Percentiles rank a stretch among this genome's conserved stretches.
phyloP scores from a whole-genome alignment of 176 grass and related monocot species.

The Oryza australiensis region DNA sequence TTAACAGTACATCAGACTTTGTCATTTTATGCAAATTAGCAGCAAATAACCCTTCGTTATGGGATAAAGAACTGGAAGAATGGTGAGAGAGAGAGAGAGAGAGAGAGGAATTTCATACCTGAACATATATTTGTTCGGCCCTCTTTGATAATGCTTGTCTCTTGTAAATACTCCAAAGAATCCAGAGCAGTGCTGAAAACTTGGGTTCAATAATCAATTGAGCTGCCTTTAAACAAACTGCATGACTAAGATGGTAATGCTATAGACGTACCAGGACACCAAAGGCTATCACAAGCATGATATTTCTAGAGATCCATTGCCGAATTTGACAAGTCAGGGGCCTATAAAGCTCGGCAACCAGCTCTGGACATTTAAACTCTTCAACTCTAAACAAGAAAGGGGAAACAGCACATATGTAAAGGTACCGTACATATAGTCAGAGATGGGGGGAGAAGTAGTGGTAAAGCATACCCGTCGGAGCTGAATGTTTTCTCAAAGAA shows the following conservation, averaged over 20 bases:
- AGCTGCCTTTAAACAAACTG: neutral
- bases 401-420: neutral
- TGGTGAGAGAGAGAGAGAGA: neutral
- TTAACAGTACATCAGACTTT: neutral
- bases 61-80: neutral
- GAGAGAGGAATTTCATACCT: constrained; percentile 43
- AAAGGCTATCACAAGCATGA: constrained; percentile 33
- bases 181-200: constrained; percentile 55
- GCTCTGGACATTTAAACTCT: constrained; percentile 72
- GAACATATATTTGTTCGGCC: constrained; percentile 72
- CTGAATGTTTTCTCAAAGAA: constrained; percentile 49
- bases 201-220: constrained; percentile 44
- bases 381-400: constrained; percentile 46
- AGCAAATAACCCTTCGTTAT: neutral
- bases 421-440: neutral
- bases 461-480: constrained; percentile 41
- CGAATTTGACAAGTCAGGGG: constrained; percentile 48
- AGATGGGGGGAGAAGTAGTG: neutral
- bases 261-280: constrained; percentile 49
- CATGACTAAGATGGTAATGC: neutral
- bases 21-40: neutral
- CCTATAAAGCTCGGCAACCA: constrained; percentile 61
- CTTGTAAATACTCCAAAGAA: constrained; percentile 47
- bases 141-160: constrained; percentile 44
- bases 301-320: constrained; percentile 69